These are phyloP conservation scores for Candida parachauliodes DNA, from an alignment of 805 yeast species.

Conservation along the genomic window DNA sequence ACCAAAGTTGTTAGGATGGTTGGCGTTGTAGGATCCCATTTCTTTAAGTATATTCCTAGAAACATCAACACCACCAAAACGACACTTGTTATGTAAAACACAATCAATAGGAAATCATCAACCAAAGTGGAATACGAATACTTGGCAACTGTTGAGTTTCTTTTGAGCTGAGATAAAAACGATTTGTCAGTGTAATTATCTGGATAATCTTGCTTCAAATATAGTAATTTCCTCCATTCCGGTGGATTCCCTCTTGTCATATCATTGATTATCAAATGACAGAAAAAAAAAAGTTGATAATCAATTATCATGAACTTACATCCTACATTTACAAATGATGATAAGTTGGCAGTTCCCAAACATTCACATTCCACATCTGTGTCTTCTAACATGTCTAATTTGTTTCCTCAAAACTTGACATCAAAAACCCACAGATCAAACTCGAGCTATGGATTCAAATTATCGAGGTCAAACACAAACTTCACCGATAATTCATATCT, in stretches of 20 bases:
- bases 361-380: slow-evolving; percentile 7
- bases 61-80: slow-evolving; percentile 68
- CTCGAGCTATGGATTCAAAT: slow-evolving; percentile 11
- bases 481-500: slow-evolving; percentile 13
- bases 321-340: not conserved
- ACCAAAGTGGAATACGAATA: slow-evolving; percentile 63
- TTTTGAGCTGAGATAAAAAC: slow-evolving; percentile 73
- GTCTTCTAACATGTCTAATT: slow-evolving; percentile 9
- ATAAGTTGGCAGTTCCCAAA: slow-evolving; percentile 15
- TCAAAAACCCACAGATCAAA: slow-evolving; percentile 12
- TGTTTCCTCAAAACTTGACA: not conserved
- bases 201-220: slow-evolving; percentile 81
- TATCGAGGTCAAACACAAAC: slow-evolving; percentile 18
- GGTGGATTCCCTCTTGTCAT: too few relatives aligned
- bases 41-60: slow-evolving; percentile 48
- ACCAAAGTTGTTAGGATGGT: slow-evolving; percentile 23
- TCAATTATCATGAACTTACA: not conserved
- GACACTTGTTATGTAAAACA: slow-evolving; percentile 62
- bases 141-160: slow-evolving; percentile 70
- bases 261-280: slow-evolving; percentile 31
- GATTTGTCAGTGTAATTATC: slow-evolving; percentile 86
- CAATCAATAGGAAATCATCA: slow-evolving; percentile 67
- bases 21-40: slow-evolving; percentile 50
- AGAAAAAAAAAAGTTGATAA: not conserved
- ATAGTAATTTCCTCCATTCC: slow-evolving; percentile 85